Evolutionary conservation across 768 basidiomycete species (phyloP).

Genomic region (Fistulinella prunicolor): DNA sequence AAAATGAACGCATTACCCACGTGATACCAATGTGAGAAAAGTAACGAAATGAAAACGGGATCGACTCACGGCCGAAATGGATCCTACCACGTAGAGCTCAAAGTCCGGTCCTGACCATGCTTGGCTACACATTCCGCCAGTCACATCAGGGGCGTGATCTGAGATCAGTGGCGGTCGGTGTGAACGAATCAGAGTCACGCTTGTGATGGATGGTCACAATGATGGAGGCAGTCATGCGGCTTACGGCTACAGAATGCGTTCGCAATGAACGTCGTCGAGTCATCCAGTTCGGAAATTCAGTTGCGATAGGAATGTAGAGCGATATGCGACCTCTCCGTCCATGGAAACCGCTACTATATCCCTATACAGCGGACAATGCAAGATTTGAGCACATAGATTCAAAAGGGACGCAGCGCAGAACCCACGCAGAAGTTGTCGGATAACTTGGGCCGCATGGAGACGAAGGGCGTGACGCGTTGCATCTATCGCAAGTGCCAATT

Average conservation of each 20-base stretch:
- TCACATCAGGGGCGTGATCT: constrained; percentile 9
- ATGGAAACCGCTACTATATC: constrained; percentile 17
- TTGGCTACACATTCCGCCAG: background rate
- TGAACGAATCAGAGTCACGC: constrained; percentile 7
- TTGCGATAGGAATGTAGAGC: constrained; percentile 10
- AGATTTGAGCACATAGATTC: constrained; percentile 13
- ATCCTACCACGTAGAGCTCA: background rate
- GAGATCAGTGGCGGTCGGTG: background rate
- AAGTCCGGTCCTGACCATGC: background rate
- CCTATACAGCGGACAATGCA: constrained; percentile 23
- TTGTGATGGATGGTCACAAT: background rate
- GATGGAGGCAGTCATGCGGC: background rate
- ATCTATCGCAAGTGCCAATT: background rate
- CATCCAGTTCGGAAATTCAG: constrained; percentile 7
- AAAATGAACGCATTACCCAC: background rate
- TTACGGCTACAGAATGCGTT: background rate
- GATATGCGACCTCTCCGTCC: constrained; percentile 6
- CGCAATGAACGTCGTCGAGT: constrained; percentile 6
- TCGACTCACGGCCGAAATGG: constrained; percentile 2
- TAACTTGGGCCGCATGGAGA: constrained; percentile 7
- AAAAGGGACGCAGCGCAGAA: constrained; percentile 8
- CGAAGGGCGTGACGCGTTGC: constrained; percentile 8
- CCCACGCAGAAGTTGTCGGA: background rate
- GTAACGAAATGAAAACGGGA: background rate
- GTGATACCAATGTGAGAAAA: constrained; percentile 2